Evolutionary conservation across 2,329 filamentous ascomycete genomes (phyloP).

Genomic region (Apiospora arundinis): DNA sequence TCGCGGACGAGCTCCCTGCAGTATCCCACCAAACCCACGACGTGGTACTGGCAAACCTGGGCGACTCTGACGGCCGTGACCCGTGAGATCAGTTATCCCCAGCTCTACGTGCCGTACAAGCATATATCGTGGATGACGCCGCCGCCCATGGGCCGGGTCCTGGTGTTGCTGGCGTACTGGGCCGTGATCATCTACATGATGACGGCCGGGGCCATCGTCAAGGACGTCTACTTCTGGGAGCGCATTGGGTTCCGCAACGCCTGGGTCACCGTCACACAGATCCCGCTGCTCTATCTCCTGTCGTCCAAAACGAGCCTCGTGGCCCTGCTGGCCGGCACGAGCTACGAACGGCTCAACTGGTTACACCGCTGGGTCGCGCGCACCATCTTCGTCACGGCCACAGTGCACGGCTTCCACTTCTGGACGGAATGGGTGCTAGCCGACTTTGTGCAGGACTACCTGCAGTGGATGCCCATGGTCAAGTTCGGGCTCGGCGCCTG

Average conservation of each 20-base stretch:
- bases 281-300: slow-evolving; percentile 69
- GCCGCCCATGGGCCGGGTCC: slow-evolving; percentile 61
- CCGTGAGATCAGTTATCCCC: slow-evolving; percentile 63
- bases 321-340: slow-evolving; percentile 66
- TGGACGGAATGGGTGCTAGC: slow-evolving; percentile 67
- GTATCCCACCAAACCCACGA: slow-evolving; percentile 60
- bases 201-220: slow-evolving; percentile 52
- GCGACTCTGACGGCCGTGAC: slow-evolving; percentile 64
- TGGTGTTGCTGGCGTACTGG: slow-evolving; percentile 64
- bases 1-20: slow-evolving; percentile 50
- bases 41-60: slow-evolving; percentile 55
- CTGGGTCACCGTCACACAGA: slow-evolving; percentile 69
- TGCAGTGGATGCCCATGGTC: slow-evolving; percentile 68
- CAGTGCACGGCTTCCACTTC: slow-evolving; percentile 74
- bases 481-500: slow-evolving; percentile 73
- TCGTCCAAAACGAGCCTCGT: slow-evolving; percentile 65
- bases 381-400: slow-evolving; percentile 71
- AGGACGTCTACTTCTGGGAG: slow-evolving; percentile 66
- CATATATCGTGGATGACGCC: slow-evolving; percentile 63
- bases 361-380: slow-evolving; percentile 75
- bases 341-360: slow-evolving; percentile 76
- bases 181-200: slow-evolving; percentile 65
- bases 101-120: slow-evolving; percentile 54
- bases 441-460: slow-evolving; percentile 63
- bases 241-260: slow-evolving; percentile 72